A percentile compares a stretch with the other conserved stretches of the same genome.
These are phyloP conservation scores for Hypomontagnella monticulosa DNA, from an alignment of 495 filamentous ascomycete genomes.

Conservation along the genomic window DNA sequence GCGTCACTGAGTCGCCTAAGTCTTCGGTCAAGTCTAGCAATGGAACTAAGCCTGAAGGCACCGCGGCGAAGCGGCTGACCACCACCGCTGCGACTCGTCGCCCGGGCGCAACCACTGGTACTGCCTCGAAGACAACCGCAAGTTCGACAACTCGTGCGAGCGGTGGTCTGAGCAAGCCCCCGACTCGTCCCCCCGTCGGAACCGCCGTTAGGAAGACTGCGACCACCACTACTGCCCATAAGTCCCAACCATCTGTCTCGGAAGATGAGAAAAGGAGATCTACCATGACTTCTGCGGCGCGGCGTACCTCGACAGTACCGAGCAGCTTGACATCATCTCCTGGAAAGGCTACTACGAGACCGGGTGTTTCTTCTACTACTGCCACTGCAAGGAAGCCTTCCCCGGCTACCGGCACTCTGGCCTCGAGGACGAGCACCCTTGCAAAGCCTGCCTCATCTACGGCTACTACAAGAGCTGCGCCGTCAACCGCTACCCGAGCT, in stretches of 20 bases:
- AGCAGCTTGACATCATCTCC: slow-evolving; percentile 51
- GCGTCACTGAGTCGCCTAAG: slow-evolving; percentile 44
- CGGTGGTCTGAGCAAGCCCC: slow-evolving; percentile 49
- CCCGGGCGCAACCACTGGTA: slow-evolving; percentile 42
- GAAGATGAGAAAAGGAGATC: slow-evolving; percentile 60
- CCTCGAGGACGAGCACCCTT: slow-evolving; percentile 43
- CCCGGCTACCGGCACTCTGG: slow-evolving; percentile 44
- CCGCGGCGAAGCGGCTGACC: slow-evolving; percentile 46
- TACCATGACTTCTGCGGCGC: slow-evolving; percentile 49
- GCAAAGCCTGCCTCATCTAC: slow-evolving; percentile 41
- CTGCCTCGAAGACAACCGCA: slow-evolving; percentile 52
- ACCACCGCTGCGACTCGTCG: slow-evolving; percentile 43
- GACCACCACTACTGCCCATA: slow-evolving; percentile 50
- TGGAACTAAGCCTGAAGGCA: slow-evolving; percentile 41
- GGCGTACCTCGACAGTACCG: slow-evolving; percentile 52
- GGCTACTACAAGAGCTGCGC: slow-evolving; percentile 38
- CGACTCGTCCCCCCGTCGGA: slow-evolving; percentile 49
- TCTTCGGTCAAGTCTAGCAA: slow-evolving; percentile 45
- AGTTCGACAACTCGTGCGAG: slow-evolving; percentile 51
- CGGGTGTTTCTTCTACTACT: slow-evolving; percentile 46
- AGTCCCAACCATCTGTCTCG: slow-evolving; percentile 55
- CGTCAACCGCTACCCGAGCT: slow-evolving; percentile 45
- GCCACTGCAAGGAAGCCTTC: slow-evolving; percentile 54
- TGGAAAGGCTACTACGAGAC: slow-evolving; percentile 48
- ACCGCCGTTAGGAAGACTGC: slow-evolving; percentile 50